A percentile compares a stretch with the other conserved stretches of the same genome.
These are phyloP conservation scores for Cruciata laevipes DNA, from an alignment of 257 asterid genomes.

Conservation along the genomic window DNA sequence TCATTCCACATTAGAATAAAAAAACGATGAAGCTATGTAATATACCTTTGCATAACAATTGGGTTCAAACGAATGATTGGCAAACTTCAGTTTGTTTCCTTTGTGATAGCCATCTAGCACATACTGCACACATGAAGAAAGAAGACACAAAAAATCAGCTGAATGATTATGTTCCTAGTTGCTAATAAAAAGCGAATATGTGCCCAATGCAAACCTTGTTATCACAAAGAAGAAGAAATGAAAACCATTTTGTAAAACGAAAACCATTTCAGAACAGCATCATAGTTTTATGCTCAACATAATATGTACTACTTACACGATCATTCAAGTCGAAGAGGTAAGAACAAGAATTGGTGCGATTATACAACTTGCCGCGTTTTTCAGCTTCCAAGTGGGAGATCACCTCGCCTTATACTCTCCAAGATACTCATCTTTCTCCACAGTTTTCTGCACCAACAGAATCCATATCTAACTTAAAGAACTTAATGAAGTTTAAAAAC, in stretches of 20 bases:
- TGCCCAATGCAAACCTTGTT: too few relatives aligned
- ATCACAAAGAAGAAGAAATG: too few relatives aligned
- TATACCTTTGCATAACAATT: slow-evolving; percentile 87
- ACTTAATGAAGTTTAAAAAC: not conserved
- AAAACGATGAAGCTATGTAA: not conserved
- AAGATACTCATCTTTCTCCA: slow-evolving; percentile 79
- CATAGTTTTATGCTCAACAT: not conserved
- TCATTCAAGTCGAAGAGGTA: slow-evolving; percentile 91
- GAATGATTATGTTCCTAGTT: too few relatives aligned
- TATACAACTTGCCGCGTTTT: slow-evolving; percentile 90
- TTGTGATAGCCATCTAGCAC: slow-evolving; percentile 93
- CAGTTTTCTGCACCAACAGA: slow-evolving; percentile 48
- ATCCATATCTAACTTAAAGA: slow-evolving; percentile 1
- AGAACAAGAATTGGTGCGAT: slow-evolving; percentile 69
- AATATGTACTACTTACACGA: slow-evolving; percentile 44
- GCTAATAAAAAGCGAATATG: too few relatives aligned
- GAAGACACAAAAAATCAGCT: too few relatives aligned
- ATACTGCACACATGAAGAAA: slow-evolving; percentile 39
- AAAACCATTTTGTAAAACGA: not conserved
- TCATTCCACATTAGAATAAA: slow-evolving; percentile 5
- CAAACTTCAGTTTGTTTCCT: slow-evolving; percentile 93
- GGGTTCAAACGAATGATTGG: slow-evolving; percentile 89
- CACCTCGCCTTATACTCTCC: slow-evolving; percentile 94
- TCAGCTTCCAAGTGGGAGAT: slow-evolving; percentile 96
- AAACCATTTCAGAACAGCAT: not conserved